Conservation (phyloP, 805 yeast genomes). For the Yarrowia osloensis region DNA sequence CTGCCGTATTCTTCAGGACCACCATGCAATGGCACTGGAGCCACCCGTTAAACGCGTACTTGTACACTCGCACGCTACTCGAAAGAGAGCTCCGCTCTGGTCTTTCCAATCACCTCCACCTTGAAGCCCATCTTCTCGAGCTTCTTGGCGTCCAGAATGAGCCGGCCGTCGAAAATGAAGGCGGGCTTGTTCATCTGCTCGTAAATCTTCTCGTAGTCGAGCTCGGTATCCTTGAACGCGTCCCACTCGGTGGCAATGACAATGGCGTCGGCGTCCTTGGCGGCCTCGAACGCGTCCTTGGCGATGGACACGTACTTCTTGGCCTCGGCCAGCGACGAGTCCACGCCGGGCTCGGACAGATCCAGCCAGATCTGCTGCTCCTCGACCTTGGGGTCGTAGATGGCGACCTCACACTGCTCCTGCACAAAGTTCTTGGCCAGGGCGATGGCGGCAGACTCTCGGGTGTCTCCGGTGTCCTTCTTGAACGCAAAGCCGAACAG, state of each 20-base stretch:
- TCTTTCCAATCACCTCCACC: slow-evolving; percentile 39
- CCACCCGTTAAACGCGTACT: not conserved
- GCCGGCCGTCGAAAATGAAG: slow-evolving; percentile 39
- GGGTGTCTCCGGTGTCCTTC: slow-evolving; percentile 42
- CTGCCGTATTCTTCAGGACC: no score
- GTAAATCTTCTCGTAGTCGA: slow-evolving; percentile 39
- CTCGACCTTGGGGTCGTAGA: slow-evolving; percentile 42
- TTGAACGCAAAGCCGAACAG: slow-evolving; percentile 41
- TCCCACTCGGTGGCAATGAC: slow-evolving; percentile 42
- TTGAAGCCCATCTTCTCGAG: slow-evolving; percentile 39
- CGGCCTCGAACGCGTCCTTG: slow-evolving; percentile 39
- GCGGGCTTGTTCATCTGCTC: slow-evolving; percentile 40
- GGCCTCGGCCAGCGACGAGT: slow-evolving; percentile 33
- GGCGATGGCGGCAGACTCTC: slow-evolving; percentile 41
- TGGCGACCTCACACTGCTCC: slow-evolving; percentile 39
- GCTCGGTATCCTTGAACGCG: slow-evolving; percentile 38
- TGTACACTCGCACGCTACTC: no score
- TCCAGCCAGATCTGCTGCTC: slow-evolving; percentile 37
- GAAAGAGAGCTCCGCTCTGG: slow-evolving; percentile 9
- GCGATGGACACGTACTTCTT: slow-evolving; percentile 34
- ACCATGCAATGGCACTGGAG: no score
- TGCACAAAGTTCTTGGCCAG: slow-evolving; percentile 38
- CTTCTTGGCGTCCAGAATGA: slow-evolving; percentile 37
- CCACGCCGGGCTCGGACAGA: slow-evolving; percentile 25
- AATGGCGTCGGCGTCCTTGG: slow-evolving; percentile 39